These are phyloP conservation scores for Cornus controversa DNA, from an alignment of 148 eudicot species.

Conservation along the genomic window DNA sequence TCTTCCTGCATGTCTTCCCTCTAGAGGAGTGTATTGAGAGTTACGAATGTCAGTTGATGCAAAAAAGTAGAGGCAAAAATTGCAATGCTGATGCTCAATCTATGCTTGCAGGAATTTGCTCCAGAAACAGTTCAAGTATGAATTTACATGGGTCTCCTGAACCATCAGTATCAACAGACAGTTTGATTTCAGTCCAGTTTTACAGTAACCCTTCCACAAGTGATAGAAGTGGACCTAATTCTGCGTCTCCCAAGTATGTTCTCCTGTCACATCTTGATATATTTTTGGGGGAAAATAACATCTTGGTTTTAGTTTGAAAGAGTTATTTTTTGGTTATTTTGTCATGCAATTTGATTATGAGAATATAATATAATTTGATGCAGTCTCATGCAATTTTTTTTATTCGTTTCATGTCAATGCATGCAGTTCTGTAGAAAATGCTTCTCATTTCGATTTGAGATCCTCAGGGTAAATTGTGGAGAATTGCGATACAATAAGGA, in stretches of 20 bases:
- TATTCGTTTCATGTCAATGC: constrained; percentile 8
- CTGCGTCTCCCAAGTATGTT: constrained; percentile 33
- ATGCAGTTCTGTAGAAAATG: constrained; percentile 36
- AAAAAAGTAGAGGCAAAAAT: neutral
- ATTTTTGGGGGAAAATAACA: neutral
- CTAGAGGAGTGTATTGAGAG: neutral
- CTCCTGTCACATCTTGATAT: neutral
- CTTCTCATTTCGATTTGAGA: constrained; percentile 22
- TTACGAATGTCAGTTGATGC: neutral
- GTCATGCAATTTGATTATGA: no score
- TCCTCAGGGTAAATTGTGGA: constrained; percentile 11
- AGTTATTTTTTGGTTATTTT: neutral
- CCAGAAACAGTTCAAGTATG: constrained; percentile 25
- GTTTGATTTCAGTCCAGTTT: constrained; percentile 44
- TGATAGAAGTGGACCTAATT: constrained; percentile 29
- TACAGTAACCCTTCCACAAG: constrained; percentile 27
- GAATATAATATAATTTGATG: neutral
- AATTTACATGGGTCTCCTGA: constrained; percentile 49
- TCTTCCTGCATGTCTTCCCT: neutral
- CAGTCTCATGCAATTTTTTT: neutral
- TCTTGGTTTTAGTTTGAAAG: neutral
- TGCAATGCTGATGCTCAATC: constrained; percentile 16
- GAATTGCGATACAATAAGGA: no score
- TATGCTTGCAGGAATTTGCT: constrained; percentile 27
- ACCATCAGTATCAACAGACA: constrained; percentile 41